Evolutionary conservation across 805 yeast genomes (phyloP).

Genomic region (Yarrowia osloensis): DNA sequence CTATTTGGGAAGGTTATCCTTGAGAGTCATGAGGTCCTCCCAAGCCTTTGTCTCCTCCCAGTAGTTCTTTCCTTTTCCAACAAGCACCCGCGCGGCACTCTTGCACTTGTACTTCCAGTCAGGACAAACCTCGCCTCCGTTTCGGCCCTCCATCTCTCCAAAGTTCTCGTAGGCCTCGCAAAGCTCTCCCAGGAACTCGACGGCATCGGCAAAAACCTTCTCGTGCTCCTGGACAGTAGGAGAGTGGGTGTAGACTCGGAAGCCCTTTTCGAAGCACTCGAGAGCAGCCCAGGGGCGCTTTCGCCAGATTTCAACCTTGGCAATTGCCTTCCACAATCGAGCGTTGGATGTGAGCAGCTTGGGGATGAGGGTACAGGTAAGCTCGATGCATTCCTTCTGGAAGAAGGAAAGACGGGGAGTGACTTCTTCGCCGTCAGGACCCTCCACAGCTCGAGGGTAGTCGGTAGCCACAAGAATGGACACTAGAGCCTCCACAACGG

Average conservation of each 20-base stretch:
- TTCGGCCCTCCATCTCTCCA: constrained; percentile 66
- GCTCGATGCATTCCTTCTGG: constrained; percentile 69
- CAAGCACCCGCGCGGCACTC: constrained; percentile 66
- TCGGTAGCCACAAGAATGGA: constrained; percentile 60
- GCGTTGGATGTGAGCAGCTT: constrained; percentile 63
- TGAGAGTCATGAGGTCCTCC: constrained; percentile 59
- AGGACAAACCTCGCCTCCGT: constrained; percentile 81
- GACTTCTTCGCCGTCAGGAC: constrained; percentile 40
- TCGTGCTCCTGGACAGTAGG: constrained; percentile 67
- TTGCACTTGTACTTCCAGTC: constrained; percentile 90
- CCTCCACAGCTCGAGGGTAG: constrained; percentile 45
- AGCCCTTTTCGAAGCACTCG: constrained; percentile 84
- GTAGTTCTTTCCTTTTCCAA: constrained; percentile 72
- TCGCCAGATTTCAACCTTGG: constrained; percentile 85
- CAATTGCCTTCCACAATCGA: constrained; percentile 79
- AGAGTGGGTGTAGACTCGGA: constrained; percentile 64
- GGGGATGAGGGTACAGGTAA: constrained; percentile 70
- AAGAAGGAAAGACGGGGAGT: constrained; percentile 52
- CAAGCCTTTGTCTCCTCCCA: constrained; percentile 86
- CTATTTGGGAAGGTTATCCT: constrained; percentile 39
- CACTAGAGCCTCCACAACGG: constrained; percentile 71
- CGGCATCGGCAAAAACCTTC: constrained; percentile 71
- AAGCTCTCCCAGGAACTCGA: constrained; percentile 73
- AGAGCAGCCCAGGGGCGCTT: constrained; percentile 83
- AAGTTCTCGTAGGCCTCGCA: constrained; percentile 83